Base-by-base conservation (phyloP, 306 rosid species). In the Potentilla sterilis region DNA sequence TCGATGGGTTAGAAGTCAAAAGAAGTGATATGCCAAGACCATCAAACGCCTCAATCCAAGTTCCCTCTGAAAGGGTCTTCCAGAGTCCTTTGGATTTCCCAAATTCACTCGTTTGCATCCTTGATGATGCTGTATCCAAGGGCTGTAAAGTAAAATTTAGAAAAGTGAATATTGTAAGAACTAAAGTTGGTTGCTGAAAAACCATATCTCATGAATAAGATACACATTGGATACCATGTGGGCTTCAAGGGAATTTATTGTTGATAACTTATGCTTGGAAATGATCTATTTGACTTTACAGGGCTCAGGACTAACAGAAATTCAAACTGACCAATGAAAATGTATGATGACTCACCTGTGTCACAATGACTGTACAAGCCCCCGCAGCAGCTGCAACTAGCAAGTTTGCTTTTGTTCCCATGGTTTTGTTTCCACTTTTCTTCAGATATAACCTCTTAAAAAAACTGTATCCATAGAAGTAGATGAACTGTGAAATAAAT, bases 381-480 rank as follows among this genome's bases (percentile, higher is more conserved):
- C 97, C 97, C 28, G 98, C 90, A 16, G 93, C 95, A 0, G 93
- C 87, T 51, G 98, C 97, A 78, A 83, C 83, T 77, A 95, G 71
- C 87, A 95, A 87, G 83, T 95, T 95, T 71, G 92, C 98, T 80
- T 64, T 68, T 46, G 98, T 84, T 81, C 93, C 98, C 49, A 95
- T 86, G 71, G 73, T 83, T 83, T 84, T 89, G 35, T 86, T 86
- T 78, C 96, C 98, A 78, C 84, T 81, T 85, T 80, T 90, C 72
- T 82, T 75, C 85, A 95, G 78, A 87, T 95, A 92, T 61, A 92
- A 75, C 86, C 84, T 90, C 80, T 85, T 92, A 77, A 89, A 87
- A 85, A 90, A 90, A 86, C 97, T 90, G 81, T 95, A 95, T 78
- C 98, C 97, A 80, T 95, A 95, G 92, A 95, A 95, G 85, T 95